Base-by-base conservation (phyloP, 495 filamentous ascomycete genomes). In the Staphylotrichum longicolle region DNA sequence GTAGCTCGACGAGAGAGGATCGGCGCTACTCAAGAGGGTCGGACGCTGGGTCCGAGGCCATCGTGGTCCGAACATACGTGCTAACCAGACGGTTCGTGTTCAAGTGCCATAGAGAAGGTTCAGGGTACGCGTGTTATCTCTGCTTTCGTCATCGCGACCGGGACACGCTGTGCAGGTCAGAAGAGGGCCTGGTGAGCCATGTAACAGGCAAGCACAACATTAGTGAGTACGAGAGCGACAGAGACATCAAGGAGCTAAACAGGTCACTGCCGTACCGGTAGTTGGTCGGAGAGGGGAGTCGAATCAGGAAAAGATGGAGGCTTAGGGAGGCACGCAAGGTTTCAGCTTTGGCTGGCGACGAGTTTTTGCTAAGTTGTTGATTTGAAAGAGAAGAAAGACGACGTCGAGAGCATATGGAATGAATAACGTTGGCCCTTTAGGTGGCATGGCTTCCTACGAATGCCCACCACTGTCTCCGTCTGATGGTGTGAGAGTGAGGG, bases 61-160 rank as follows among this genome's bases (percentile, higher is more conserved):
- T 68, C 15, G 66, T 68, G 58, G 58, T 66, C 4, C 48, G 68
- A 35, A 57, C 66, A 11, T 76, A 63, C 52, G n/a, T 68, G 49
- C 40, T 74, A 15, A 73, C 68, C 14, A 57, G 63, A 14, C 63
- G 72, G 20, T 76, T 76, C 53, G 40, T 74, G 9, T 64, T 68
- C 40, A 76, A 76, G 57, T 76, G 74, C 20, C 74, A 76, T 46
- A 67, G 71, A 2, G 68, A 67, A 20, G 57, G 63, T 3, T 54
- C 59, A 12, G 71, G 71, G 6, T 76, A 63, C 41, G 65, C 72
- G 8, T 76, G 74, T 44, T 70, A 55, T 27, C 42, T 76, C 12
- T 76, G 72, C 50, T 59, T 58, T 11, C 41, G 50, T 6, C 11
- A 68, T 51, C 55, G 72, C 6, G 64, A 73, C 30, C 51, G 63